Base-by-base conservation (phyloP, 768 basidiomycete species). In the Macrolepiota dolichaula region DNA sequence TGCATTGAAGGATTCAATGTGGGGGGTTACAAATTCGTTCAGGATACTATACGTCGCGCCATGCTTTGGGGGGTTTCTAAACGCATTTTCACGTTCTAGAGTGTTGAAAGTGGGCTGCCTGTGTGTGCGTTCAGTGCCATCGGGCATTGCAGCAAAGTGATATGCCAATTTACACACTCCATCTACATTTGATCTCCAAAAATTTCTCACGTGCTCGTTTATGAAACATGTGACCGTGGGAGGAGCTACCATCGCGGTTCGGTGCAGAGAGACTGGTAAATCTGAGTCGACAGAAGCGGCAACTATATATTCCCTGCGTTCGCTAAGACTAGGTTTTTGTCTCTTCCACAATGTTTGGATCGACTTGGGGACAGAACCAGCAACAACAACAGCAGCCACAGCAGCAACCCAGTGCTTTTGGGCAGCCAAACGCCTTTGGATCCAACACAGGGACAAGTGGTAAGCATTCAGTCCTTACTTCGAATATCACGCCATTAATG, bases 1-100 rank as follows among this genome's bases (percentile, higher is more conserved):
- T 15, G 94, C 88, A 74, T 98, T 96, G 81, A 99, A 98, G 40
- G 92, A 94, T 72, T 98, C 91, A 63, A 98, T 85, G 71, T 98
- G 96, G 5, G 97, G 96, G 24, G 85, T 78, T 57, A 98, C 94
- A 68, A 98, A 92, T 74, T 96, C 92, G 66, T 97, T 93, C 62
- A 98, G 80, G 56, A 91, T 91, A 19, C 86, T 85, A 65, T 92
- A 85, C 12, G 87, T 85, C 24, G 90, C 83, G 22, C 84, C 84
- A 44, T 83, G 74, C 65, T 81, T 79, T 27, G 89, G 81, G 0
- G 96, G 97, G 60, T 86, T 79, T 72, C 83, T 81, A 75, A 97
- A 97, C 3, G 80, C 72, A 6, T 85, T 77, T 77, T 97, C 94
- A 58, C 96, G 83, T 29, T 79, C 79, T 54, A 96, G 81, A 3